Evolutionary conservation across 768 basidiomycete genomes (phyloP).

Genomic region (Pisolithus microcarpus): DNA sequence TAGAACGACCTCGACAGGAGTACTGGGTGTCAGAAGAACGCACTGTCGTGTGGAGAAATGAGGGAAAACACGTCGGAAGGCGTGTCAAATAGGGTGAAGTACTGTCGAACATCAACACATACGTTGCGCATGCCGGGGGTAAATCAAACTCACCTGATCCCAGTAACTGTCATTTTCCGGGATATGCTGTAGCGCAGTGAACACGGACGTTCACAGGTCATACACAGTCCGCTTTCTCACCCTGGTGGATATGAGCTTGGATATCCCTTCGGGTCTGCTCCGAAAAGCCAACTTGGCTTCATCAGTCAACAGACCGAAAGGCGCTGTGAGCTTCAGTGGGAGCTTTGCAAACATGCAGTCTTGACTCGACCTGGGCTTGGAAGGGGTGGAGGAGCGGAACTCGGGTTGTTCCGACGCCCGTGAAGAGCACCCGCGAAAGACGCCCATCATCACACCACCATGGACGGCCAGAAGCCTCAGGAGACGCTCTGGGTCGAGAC

Average conservation of each 20-base stretch:
- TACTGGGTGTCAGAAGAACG: constrained; percentile 21
- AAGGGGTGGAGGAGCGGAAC: too few relatives aligned
- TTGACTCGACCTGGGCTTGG: too few relatives aligned
- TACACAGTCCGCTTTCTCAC: constrained; percentile 36
- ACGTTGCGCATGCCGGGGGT: background rate
- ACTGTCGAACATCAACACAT: constrained; percentile 38
- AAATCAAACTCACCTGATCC: constrained; percentile 60
- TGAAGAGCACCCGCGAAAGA: too few relatives aligned
- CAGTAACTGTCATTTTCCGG: constrained; percentile 73
- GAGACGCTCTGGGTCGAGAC: constrained; percentile 50
- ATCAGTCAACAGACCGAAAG: constrained; percentile 75
- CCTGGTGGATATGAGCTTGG: constrained; percentile 63
- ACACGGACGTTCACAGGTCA: background rate
- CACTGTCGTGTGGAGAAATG: constrained; percentile 80
- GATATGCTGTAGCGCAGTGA: constrained; percentile 50
- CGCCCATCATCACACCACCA: background rate
- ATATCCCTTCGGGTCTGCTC: constrained; percentile 72
- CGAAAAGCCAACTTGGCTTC: constrained; percentile 88
- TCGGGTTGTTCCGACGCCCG: too few relatives aligned
- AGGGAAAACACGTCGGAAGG: constrained; percentile 88
- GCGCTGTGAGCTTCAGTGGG: constrained; percentile 64
- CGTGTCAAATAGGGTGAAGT: constrained; percentile 79
- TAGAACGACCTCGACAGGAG: constrained; percentile 5
- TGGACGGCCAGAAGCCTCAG: constrained; percentile 1
- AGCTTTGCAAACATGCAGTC: constrained; percentile 57